phyloP scores from a whole-genome alignment of 768 basidiomycete species.

The Pisolithus tinctorius region DNA sequence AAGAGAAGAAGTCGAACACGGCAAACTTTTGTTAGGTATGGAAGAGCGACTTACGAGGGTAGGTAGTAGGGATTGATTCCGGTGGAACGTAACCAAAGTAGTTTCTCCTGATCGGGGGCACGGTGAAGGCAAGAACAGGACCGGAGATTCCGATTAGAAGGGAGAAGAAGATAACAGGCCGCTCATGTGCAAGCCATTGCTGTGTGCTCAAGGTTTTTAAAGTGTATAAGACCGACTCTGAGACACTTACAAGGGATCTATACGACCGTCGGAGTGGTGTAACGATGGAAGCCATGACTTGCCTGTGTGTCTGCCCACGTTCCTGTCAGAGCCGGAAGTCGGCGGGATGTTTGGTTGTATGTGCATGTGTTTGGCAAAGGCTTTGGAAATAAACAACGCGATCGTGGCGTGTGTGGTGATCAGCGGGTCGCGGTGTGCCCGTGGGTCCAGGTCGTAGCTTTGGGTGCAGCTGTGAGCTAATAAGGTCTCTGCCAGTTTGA shows the following conservation, averaged over 20 bases:
- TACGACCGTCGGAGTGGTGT: constrained; percentile 25
- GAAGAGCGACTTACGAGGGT: constrained; percentile 54
- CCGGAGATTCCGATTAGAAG: constrained; percentile 68
- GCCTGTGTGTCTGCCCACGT: background rate
- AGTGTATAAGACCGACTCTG: background rate
- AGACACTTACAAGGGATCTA: constrained; percentile 21
- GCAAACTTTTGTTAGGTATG: background rate
- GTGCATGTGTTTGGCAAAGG: constrained; percentile 15
- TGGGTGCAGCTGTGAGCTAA: too few species aligned
- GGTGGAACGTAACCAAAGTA: constrained; percentile 65
- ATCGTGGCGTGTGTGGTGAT: too few species aligned
- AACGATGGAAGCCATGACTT: constrained; percentile 22
- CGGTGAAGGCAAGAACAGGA: constrained; percentile 61
- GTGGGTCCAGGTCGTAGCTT: too few species aligned
- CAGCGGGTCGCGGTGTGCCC: too few species aligned
- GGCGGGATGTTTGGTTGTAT: constrained; percentile 14
- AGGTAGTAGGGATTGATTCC: constrained; percentile 67
- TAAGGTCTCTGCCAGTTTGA: too few species aligned
- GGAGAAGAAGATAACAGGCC: constrained; percentile 87
- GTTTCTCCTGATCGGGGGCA: constrained; percentile 72
- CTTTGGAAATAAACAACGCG: constrained; percentile 1
- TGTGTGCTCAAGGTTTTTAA: constrained; percentile 19
- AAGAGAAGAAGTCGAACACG: background rate
- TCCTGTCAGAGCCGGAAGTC: constrained; percentile 7
- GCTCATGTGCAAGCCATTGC: constrained; percentile 91